Percentiles rank a stretch among this genome's conserved stretches.
phyloP scores from a whole-genome alignment of 2,329 filamentous ascomycete genomes.

The Colletotrichum sp. region DNA sequence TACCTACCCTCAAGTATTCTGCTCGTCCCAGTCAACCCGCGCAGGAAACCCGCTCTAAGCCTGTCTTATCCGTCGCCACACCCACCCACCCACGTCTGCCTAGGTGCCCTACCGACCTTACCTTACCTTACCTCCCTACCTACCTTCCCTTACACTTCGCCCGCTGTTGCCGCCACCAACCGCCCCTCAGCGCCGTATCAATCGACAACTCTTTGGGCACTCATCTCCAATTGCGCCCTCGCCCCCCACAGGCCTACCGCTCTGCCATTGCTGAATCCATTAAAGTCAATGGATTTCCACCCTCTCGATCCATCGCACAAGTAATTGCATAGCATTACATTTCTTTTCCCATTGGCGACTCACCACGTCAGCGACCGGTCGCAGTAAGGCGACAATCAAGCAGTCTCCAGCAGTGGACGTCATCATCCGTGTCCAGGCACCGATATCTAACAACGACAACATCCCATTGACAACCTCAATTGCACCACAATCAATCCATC shows the following conservation, averaged over 20 bases:
- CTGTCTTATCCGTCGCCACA: neutral
- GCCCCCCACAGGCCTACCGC: neutral
- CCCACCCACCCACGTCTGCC: neutral
- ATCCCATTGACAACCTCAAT: conserved; percentile 7
- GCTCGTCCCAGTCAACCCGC: neutral
- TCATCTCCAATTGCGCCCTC: neutral
- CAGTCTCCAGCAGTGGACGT: conserved; percentile 6
- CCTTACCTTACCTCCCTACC: neutral
- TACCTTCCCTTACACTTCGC: neutral
- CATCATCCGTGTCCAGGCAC: conserved; percentile 3
- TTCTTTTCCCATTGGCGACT: conserved; percentile 1
- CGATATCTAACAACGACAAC: neutral
- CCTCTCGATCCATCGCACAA: neutral
- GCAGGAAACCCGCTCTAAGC: neutral
- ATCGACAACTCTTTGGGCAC: neutral
- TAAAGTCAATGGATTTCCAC: conserved; percentile 2
- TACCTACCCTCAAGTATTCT: neutral
- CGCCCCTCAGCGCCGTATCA: neutral
- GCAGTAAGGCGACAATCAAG: neutral
- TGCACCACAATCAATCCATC: conserved; percentile 1
- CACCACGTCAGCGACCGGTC: conserved; percentile 4
- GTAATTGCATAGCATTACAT: neutral
- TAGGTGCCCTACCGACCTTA: neutral
- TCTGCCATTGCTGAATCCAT: neutral
- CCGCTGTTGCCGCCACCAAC: neutral